Evolutionary conservation across 768 basidiomycete genomes (phyloP), one percentile per base, ranked within the genome.

Genomic region (Agaricus sinodeliciosus): DNA sequence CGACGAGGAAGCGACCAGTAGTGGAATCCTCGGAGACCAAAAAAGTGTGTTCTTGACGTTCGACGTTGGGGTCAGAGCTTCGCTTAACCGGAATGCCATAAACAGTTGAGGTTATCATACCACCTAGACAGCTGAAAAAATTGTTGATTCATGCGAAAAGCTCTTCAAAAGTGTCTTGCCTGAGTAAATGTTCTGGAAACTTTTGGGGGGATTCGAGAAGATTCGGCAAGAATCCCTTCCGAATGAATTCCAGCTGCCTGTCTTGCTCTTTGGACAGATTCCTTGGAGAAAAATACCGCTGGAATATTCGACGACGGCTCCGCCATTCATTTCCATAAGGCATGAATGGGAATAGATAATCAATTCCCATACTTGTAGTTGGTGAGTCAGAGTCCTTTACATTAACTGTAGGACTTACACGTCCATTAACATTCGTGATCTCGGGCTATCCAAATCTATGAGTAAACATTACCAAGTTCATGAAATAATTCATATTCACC

Each of bases 401-500:
- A 3, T 42, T 16, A 25, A 15, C 3, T 39, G 8, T n/a, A 19
- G 11, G 9, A 44, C 55, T 6, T 47, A 56, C 58, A 56, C 12
- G 7, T 59, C 53, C 43, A 54, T 55, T 15, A 51, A 9, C 6
- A 50, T 15, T 3, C 5, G 16, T 8, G 52, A 41, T 26, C 43
- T 39, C 5, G 27, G 37, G 37, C 31, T 31, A 11, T 31, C 11
- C 7, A 31, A 7, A 39, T 9, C 37, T 6, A 39, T 39, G 15
- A 28, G 15, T 25, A 18, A 19, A 5, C 26, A 7, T 26, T 6
- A 46, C 12, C 0, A 3, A 13, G 9, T 6, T 7, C n/a, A 31
- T 13, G 35, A 13, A 13, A 3, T 9, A 9, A 22, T 13, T 4
- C 7, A 9, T 12, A 22, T 52, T 19, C 36, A 59, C 58, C 79